A percentile compares a stretch with the other conserved stretches of the same genome.
Evolutionary conservation across 2,329 filamentous ascomycete genomes (phyloP).

Genomic region (Thyridium curvatum): DNA sequence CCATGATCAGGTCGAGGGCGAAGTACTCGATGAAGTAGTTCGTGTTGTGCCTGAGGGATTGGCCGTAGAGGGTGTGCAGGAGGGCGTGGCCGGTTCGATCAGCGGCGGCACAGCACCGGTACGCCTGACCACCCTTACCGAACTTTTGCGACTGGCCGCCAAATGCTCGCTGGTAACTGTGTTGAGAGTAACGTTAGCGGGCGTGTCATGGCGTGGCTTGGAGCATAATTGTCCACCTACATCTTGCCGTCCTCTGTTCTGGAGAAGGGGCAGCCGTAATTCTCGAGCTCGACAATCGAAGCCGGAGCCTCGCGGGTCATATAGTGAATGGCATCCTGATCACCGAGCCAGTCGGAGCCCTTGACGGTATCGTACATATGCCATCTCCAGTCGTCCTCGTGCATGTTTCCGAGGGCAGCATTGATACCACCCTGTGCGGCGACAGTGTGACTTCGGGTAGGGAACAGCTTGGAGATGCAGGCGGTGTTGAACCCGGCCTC

Average conservation of each 20-base stretch:
- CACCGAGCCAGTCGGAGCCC: conserved; percentile 94
- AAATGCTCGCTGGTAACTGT: conserved; percentile 92
- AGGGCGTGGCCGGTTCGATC: conserved; percentile 97
- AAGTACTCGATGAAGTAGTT: conserved; percentile 99
- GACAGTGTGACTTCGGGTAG: conserved; percentile 79
- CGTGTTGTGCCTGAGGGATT: conserved; percentile 94
- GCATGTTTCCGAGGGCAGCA: conserved; percentile 89
- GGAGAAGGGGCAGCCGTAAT: conserved; percentile 95
- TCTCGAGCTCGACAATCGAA: conserved; percentile 90
- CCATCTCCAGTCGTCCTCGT: conserved; percentile 98
- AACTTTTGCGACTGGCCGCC: conserved; percentile 94
- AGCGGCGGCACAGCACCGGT: conserved; percentile 92
- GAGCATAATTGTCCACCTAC: conserved; percentile 39
- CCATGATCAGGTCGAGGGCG: conserved; percentile 93
- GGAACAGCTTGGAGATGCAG: conserved; percentile 83
- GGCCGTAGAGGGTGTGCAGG: conserved; percentile 96
- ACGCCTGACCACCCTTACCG: conserved; percentile 96
- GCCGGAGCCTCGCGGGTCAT: conserved; percentile 93
- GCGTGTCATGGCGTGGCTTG: too few relatives aligned
- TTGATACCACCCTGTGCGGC: conserved; percentile 82
- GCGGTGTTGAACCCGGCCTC: conserved; percentile 88
- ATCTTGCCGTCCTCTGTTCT: conserved; percentile 96
- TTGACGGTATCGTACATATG: conserved; percentile 99
- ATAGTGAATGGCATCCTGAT: conserved; percentile 97
- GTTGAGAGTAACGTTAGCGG: conserved; percentile 7